Evolutionary conservation across 2,329 filamentous ascomycete genomes (phyloP), one percentile per base, ranked within the genome.

Genomic region (Penicillium freii): DNA sequence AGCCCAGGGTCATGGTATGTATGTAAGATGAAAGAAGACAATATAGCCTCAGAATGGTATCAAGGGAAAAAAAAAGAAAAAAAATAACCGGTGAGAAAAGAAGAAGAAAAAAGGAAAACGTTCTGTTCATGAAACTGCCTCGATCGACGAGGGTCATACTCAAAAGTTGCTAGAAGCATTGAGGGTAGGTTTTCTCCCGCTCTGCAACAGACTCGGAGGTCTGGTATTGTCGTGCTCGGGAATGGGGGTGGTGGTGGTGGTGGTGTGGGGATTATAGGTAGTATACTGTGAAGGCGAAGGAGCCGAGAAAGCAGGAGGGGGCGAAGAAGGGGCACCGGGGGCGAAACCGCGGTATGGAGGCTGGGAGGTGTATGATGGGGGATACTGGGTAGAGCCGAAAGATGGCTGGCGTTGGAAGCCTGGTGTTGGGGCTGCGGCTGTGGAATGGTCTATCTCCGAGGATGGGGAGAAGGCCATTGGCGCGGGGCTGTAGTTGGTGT

Each of bases 191-290:
- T 72, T 72, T 51, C 73, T 70, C 17, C 75, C 76, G 54, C 71
- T 73, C 59, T 76, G 72, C 54, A 77, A 60, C 34, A 77, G 62
- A 69, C 71, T 77, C 10, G 75, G 75, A 36, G 75, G 73, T 59
- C 73, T 67, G 57, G 70, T 67, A 58, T 65, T 56, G 29, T 69
- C 66, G 31, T 62, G 58, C 44, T 67, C 61, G 38, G 50, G 34
- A 45, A 66, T 56, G 17, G 56, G 38, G 52, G 58, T 43, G 38
- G 27, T 5, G 52, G 58, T 43, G 38, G 27, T 5, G 27, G 19
- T 34, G 29, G 52, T n/a, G 46, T 60, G 38, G 58, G 61, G 38
- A 54, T 61, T 13, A 27, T 63, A 59, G 19, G 52, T 43, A 11
- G 54, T 43, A 21, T 63, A 63, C 31, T 59, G 55, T 4, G 58